Evolutionary conservation across 1,284 basidiomycete species (phyloP).

Genomic region (Omphalotus olearius): DNA sequence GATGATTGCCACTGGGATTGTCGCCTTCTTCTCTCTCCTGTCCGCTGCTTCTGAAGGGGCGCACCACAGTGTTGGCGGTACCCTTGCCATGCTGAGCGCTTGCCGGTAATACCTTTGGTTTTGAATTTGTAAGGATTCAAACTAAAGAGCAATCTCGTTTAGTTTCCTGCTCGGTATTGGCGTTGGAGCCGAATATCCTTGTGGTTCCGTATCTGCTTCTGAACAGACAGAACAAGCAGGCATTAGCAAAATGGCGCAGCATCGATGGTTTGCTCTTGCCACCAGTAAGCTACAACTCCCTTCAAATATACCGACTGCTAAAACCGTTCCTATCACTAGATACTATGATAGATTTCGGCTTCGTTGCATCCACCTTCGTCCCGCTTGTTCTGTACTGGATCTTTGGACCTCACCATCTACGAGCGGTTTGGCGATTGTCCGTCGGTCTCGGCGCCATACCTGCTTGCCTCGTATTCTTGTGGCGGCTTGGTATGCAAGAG

Average conservation of each 20-base stretch:
- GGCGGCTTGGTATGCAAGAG: slow-evolving; percentile 85
- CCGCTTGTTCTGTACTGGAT: slow-evolving; percentile 86
- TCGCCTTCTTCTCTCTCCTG: slow-evolving; percentile 78
- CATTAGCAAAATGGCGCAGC: slow-evolving; percentile 76
- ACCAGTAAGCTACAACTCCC: slow-evolving; percentile 50
- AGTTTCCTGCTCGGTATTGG: slow-evolving; percentile 82
- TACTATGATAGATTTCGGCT: slow-evolving; percentile 87
- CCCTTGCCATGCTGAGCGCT: slow-evolving; percentile 75
- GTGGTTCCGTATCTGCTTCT: slow-evolving; percentile 85
- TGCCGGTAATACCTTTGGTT: slow-evolving; percentile 60
- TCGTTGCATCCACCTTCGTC: slow-evolving; percentile 80
- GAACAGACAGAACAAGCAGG: slow-evolving; percentile 85
- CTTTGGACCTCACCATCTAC: slow-evolving; percentile 53
- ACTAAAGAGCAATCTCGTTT: neutral
- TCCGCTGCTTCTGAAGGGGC: slow-evolving; percentile 84
- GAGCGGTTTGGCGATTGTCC: slow-evolving; percentile 85
- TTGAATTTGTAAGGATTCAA: neutral
- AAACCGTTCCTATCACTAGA: slow-evolving; percentile 37
- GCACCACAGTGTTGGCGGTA: slow-evolving; percentile 63
- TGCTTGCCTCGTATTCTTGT: slow-evolving; percentile 76
- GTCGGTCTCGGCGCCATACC: slow-evolving; percentile 85
- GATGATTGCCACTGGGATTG: slow-evolving; percentile 77
- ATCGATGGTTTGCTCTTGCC: slow-evolving; percentile 83
- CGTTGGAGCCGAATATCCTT: slow-evolving; percentile 81
- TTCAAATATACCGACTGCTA: slow-evolving; percentile 10